Evolutionary conservation across 2,329 filamentous ascomycete species (phyloP).

Genomic region (Penicillium sp.): DNA sequence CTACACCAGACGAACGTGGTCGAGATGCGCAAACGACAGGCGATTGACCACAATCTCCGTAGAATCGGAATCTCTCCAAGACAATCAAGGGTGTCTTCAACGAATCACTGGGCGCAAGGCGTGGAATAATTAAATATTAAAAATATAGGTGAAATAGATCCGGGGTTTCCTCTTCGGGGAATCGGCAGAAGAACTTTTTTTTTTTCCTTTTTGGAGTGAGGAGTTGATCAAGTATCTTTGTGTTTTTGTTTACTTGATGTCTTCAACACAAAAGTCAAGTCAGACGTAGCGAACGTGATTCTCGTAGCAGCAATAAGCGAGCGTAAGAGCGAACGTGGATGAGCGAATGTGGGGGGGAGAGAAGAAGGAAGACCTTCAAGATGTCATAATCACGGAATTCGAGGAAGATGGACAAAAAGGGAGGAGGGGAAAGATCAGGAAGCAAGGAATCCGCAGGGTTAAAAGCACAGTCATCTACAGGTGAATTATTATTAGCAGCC

Average conservation of each 20-base stretch:
- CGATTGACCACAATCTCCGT: slow-evolving; percentile 15
- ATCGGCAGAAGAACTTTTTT: slow-evolving; percentile 1
- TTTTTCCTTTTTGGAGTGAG: no score
- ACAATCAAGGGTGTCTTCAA: slow-evolving; percentile 9
- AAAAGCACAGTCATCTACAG: slow-evolving; percentile 22
- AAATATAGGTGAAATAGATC: slow-evolving; percentile 18
- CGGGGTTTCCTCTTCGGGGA: slow-evolving; percentile 1
- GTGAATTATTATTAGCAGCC: slow-evolving; percentile 25
- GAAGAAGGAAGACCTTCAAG: slow-evolving; percentile 27
- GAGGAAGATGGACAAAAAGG: slow-evolving; percentile 10
- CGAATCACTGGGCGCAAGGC: slow-evolving; percentile 17
- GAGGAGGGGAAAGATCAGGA: slow-evolving; percentile 16
- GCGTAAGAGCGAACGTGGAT: slow-evolving; percentile 35
- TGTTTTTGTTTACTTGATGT: neutral
- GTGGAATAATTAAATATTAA: slow-evolving; percentile 24
- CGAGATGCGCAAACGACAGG: slow-evolving; percentile 16
- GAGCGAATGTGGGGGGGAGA: slow-evolving; percentile 28
- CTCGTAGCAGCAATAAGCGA: slow-evolving; percentile 35
- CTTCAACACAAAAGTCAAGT: neutral
- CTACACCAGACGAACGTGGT: slow-evolving; percentile 9
- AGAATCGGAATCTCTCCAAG: no score
- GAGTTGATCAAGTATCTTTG: no score
- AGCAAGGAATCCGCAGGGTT: slow-evolving; percentile 25
- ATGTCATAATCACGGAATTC: slow-evolving; percentile 27
- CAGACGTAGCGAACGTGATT: slow-evolving; percentile 39